Percentiles rank a stretch among this genome's conserved stretches.
phyloP scores from a whole-genome alignment of 768 basidiomycete genomes.

The Chalciporus pseudorubinellus region DNA sequence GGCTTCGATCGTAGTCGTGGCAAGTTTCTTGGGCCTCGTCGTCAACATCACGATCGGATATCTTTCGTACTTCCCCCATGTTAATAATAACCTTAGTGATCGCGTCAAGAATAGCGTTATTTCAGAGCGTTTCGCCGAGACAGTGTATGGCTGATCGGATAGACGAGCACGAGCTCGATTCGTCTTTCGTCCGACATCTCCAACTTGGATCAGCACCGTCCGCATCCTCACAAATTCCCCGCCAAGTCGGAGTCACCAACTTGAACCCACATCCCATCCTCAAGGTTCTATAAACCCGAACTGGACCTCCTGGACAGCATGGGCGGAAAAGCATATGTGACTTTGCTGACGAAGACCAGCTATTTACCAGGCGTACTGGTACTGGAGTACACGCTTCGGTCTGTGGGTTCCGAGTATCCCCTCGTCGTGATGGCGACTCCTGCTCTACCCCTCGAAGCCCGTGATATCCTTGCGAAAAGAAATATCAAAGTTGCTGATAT shows the following conservation, averaged over 20 bases:
- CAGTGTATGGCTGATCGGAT: conserved; percentile 7
- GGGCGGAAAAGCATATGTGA: conserved; percentile 55
- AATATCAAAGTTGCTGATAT: conserved; percentile 61
- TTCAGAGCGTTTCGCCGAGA: not conserved
- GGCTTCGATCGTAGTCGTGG: no score
- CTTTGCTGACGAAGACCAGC: conserved; percentile 66
- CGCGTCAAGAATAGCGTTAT: no score
- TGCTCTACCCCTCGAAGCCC: conserved; percentile 48
- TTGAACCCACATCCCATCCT: no score
- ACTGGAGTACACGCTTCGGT: conserved; percentile 48
- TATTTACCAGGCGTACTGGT: conserved; percentile 61
- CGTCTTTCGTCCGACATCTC: no score
- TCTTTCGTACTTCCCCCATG: not conserved
- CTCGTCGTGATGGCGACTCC: conserved; percentile 77
- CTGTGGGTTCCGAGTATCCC: conserved; percentile 64
- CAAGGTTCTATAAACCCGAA: not conserved
- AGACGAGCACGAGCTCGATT: not conserved
- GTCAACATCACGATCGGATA: no score
- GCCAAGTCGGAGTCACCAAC: not conserved
- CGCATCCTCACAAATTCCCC: not conserved
- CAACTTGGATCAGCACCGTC: not conserved
- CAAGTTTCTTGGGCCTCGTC: no score
- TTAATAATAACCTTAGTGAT: not conserved
- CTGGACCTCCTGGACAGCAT: conserved; percentile 18
- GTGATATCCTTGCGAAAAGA: conserved; percentile 47